Evolutionary conservation across 495 filamentous ascomycete genomes (phyloP), one percentile per base, ranked within the genome.

Genomic region (Annulohypoxylon stygium): DNA sequence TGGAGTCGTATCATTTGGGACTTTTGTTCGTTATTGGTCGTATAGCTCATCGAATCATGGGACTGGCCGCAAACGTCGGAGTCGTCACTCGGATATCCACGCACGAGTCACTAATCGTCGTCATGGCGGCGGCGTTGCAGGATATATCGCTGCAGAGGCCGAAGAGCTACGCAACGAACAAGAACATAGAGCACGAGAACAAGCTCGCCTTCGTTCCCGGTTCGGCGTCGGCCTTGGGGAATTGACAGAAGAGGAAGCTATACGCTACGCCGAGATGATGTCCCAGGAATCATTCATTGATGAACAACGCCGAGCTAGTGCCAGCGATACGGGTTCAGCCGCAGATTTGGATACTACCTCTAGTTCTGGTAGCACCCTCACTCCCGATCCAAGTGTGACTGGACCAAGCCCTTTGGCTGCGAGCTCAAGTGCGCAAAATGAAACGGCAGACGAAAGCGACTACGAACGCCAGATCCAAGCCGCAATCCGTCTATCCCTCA

Each of bases 1-100:
- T n/a, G 96, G 96, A 43, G 91, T 95, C 78, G 92, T 98, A 8
- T 90, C 95, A 0, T 87, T 97, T 34, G 96, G 97, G 41, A 92
- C 91, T 0, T 91, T 95, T 78, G 82, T 99, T 8, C 91, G 93
- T 37, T 98, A 94, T 78, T 99, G 96, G 96, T 90, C 91, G 16
- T 98, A 97, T 78, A 97, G 93, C 76, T 95, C 94, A 3, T 83
- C 80, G 0, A 75, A 73, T n/a, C 81, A 83, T 34, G 39, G 73
- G 1, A 61, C 81, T 12, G 81, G 86, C 50, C 82, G 83, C 3
- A 86, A 85, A 72, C 84, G 86, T 0, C 84, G 79, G 11, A 69
- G 77, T 23, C 82, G 84, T 9, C 83, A 84, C 61, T 78, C 80
- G 1, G 82, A 85, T 58, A 75, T 81, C 16, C 82, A 86, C 45